Percentiles rank a stretch among this genome's conserved stretches.
phyloP scores from a whole-genome alignment of 1,139 yeast genomes.

The Yamadazyma dushanensis region DNA sequence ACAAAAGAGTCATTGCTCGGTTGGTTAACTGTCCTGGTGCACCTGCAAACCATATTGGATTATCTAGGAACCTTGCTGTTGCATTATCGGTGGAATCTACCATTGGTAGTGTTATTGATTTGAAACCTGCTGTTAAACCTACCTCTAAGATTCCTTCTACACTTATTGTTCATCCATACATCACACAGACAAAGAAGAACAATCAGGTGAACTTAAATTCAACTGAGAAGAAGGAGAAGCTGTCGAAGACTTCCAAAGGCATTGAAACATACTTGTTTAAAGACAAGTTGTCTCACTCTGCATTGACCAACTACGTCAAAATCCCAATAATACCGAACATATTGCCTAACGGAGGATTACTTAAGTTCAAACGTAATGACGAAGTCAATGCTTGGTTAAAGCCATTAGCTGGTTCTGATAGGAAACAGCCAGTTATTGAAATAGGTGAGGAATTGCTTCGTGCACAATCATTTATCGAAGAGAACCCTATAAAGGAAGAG shows the following conservation, averaged over 20 bases:
- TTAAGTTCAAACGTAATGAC: constrained; percentile 51
- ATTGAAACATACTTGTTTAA: constrained; percentile 17
- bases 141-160: constrained; percentile 41
- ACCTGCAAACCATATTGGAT: constrained; percentile 49
- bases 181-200: constrained; percentile 40
- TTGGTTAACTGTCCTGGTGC: constrained; percentile 39
- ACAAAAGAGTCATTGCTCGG: constrained; percentile 54
- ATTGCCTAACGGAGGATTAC: constrained; percentile 63
- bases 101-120: constrained; percentile 55
- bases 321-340: constrained; percentile 50
- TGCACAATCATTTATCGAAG: constrained; percentile 47
- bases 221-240: constrained; percentile 29
- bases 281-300: constrained; percentile 19
- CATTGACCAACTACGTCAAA: constrained; percentile 49
- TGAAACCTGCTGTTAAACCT: constrained; percentile 51
- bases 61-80: constrained; percentile 57
- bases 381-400: constrained; percentile 48
- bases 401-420: constrained; percentile 25
- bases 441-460: constrained; percentile 56
- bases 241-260: constrained; percentile 17
- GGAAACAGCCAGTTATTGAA: constrained; percentile 38
- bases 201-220: constrained; percentile 29
- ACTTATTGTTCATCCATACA: constrained; percentile 55
- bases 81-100: constrained; percentile 55
- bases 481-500: constrained; percentile 14